A percentile compares a stretch with the other conserved stretches of the same genome.
Evolutionary conservation across 768 basidiomycete genomes (phyloP).

Genomic region (Tricholoma sp.): DNA sequence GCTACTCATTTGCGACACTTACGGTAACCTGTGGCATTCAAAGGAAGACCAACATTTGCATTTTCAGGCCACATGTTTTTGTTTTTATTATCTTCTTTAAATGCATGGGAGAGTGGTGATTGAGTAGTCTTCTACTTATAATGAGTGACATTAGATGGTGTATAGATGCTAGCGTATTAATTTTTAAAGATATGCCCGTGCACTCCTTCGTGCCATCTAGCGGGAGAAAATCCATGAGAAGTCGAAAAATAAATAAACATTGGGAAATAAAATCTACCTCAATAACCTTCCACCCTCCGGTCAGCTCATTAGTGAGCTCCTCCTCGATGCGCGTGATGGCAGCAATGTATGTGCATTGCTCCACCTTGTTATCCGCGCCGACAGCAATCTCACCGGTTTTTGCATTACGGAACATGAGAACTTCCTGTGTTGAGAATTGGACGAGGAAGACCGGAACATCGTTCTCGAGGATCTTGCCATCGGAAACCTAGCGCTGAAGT

Average conservation of each 20-base stretch:
- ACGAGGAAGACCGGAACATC: conserved; percentile 87
- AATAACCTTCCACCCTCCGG: conserved; percentile 96
- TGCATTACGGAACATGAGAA: conserved; percentile 85
- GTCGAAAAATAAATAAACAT: not conserved
- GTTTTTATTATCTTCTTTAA: not conserved
- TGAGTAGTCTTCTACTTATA: conserved; percentile 13
- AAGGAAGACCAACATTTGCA: too few relatives aligned
- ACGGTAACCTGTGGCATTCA: too few relatives aligned
- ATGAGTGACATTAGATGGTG: conserved; percentile 6
- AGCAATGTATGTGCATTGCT: conserved; percentile 90
- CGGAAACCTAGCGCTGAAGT: conserved; percentile 50
- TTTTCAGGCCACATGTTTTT: too few relatives aligned
- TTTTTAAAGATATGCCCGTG: conserved; percentile 41
- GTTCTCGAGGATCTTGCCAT: conserved; percentile 88
- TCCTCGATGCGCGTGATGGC: conserved; percentile 85
- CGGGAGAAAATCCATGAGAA: conserved; percentile 6
- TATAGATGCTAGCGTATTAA: conserved; percentile 12
- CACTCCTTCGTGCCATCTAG: conserved; percentile 41
- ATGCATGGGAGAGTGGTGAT: conserved; percentile 21
- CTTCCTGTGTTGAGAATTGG: conserved; percentile 90
- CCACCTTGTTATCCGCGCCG: conserved; percentile 86
- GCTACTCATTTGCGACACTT: too few relatives aligned
- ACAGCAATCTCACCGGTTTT: conserved; percentile 83
- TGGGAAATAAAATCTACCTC: conserved; percentile 54
- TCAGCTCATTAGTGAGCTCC: conserved; percentile 87